Evolutionary conservation across 75 land plant genomes (phyloP).

Genomic region (Chamaecyparis obtusa): DNA sequence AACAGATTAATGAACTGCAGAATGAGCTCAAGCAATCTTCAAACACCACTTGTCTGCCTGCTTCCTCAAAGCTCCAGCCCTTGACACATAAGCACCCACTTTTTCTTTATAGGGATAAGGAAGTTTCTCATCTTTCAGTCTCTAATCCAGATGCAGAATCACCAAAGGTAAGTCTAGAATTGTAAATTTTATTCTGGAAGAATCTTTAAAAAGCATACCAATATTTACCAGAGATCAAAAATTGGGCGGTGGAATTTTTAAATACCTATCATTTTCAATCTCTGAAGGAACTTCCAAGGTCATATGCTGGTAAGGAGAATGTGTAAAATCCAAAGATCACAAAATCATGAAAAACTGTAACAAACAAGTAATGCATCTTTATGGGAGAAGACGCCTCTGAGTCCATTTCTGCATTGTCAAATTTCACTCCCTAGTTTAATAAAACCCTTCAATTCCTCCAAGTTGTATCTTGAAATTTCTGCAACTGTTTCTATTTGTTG

Average conservation of each 20-base stretch:
- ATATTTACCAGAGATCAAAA: background rate
- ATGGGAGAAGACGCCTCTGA: background rate
- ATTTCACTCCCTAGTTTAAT: background rate
- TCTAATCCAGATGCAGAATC: constrained; percentile 27
- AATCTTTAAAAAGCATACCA: constrained; percentile 8
- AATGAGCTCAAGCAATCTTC: background rate
- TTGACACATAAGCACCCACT: background rate
- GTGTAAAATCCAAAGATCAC: background rate
- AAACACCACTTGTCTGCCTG: background rate
- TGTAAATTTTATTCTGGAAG: constrained; percentile 9
- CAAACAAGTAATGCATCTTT: background rate
- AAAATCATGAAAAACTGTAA: background rate
- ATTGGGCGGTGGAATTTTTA: background rate
- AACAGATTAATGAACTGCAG: constrained; percentile 9
- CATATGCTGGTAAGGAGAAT: background rate
- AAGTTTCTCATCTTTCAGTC: constrained; percentile 19
- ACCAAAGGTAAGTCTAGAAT: constrained; percentile 19
- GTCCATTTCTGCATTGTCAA: background rate
- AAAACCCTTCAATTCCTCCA: background rate
- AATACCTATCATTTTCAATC: background rate
- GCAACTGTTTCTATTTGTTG: background rate
- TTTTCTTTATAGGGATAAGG: background rate
- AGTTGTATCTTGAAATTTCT: background rate
- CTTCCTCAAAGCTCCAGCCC: background rate
- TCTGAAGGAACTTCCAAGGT: background rate